Evolutionary conservation across 2,329 filamentous ascomycete genomes (phyloP).

Genomic region (Neopestalotiopsis sp.): DNA sequence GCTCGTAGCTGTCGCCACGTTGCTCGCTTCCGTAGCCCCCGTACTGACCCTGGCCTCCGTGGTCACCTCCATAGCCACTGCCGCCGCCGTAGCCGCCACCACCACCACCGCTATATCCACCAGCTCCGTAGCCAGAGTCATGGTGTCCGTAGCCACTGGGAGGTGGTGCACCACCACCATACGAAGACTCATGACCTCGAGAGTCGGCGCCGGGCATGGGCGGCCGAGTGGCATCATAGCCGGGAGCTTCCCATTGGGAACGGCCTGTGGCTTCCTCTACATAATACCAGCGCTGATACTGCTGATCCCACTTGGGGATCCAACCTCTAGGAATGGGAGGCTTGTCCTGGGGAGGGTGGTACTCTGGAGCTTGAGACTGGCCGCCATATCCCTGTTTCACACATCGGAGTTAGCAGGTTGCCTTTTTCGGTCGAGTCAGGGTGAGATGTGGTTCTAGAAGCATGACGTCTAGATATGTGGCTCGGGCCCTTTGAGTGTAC

Average conservation of each 20-base stretch:
- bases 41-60: constrained; percentile 18
- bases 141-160: constrained; percentile 17
- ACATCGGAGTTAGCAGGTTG: background rate
- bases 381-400: constrained; percentile 9
- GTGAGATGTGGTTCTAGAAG: background rate
- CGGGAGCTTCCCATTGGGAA: constrained; percentile 42
- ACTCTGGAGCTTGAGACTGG: constrained; percentile 33
- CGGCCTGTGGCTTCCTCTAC: constrained; percentile 64
- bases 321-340: constrained; percentile 65
- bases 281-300: constrained; percentile 68
- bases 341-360: constrained; percentile 40
- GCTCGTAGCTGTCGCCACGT: constrained; percentile 24
- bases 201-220: constrained; percentile 11
- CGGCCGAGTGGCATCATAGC: constrained; percentile 8
- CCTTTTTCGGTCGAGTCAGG: background rate
- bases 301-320: constrained; percentile 66
- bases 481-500: background rate
- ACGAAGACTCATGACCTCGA: constrained; percentile 17
- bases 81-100: background rate
- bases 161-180: constrained; percentile 15
- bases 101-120: constrained; percentile 18
- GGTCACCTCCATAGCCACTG: constrained; percentile 16
- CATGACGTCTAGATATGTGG: background rate
- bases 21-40: constrained; percentile 17
- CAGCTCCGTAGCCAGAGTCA: constrained; percentile 18